Evolutionary conservation across 768 basidiomycete species (phyloP).

Genomic region (Pleurotus citrinopileatus): DNA sequence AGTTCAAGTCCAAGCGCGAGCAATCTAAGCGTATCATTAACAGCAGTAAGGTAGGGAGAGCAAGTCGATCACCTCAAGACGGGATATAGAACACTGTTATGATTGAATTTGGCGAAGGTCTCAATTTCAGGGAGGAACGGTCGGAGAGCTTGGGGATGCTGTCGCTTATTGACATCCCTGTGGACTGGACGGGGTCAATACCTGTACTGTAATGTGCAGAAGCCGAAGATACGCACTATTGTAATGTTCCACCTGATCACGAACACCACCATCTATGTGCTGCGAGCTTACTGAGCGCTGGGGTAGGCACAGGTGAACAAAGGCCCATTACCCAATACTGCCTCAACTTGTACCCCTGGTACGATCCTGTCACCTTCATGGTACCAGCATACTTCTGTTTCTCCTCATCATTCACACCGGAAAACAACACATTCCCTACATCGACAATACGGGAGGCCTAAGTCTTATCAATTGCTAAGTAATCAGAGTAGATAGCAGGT

Average conservation of each 20-base stretch:
- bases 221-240: conserved; percentile 39
- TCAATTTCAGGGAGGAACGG: conserved; percentile 34
- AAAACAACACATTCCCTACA: conserved; percentile 45
- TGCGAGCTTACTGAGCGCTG: conserved; percentile 23
- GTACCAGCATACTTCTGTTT: conserved; percentile 36
- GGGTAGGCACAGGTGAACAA: neutral
- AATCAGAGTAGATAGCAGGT: neutral
- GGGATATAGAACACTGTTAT: conserved; percentile 32
- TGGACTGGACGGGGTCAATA: conserved; percentile 24
- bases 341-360: conserved; percentile 54
- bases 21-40: conserved; percentile 22
- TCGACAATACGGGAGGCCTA: conserved; percentile 47
- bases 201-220: neutral
- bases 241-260: conserved; percentile 63
- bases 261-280: conserved; percentile 62
- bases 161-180: conserved; percentile 26
- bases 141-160: conserved; percentile 33
- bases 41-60: neutral
- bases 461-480: neutral
- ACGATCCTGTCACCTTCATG: conserved; percentile 42
- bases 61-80: conserved; percentile 27
- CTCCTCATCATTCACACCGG: conserved; percentile 36
- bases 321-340: conserved; percentile 44
- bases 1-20: conserved; percentile 43
- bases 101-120: conserved; percentile 32